Evolutionary conservation across 2,329 filamentous ascomycete genomes (phyloP).

Genomic region (Sphaerulina musiva): DNA sequence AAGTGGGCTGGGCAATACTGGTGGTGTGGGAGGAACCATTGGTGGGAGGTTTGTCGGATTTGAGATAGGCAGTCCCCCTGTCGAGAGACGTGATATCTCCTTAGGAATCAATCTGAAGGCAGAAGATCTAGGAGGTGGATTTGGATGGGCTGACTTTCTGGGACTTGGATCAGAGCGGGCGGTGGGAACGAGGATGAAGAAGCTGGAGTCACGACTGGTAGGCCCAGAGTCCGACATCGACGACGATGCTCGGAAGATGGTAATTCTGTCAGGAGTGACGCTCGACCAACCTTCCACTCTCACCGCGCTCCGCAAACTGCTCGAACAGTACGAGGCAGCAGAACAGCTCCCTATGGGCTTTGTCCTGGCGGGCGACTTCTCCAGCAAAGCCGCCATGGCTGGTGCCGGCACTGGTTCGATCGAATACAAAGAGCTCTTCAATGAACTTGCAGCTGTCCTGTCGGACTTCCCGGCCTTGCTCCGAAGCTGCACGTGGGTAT

Average conservation of each 20-base stretch:
- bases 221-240: conserved; percentile 25
- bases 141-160: conserved; percentile 96
- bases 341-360: conserved; percentile 63
- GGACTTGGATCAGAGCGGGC: conserved; percentile 86
- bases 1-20: conserved; percentile 55
- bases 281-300: conserved; percentile 78
- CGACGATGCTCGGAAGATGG: conserved; percentile 44
- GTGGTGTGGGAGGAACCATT: conserved; percentile 80
- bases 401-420: conserved; percentile 72
- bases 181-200: conserved; percentile 73
- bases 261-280: conserved; percentile 80
- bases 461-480: conserved; percentile 78
- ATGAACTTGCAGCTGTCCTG: conserved; percentile 73
- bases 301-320: conserved; percentile 71
- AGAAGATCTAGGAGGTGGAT: conserved; percentile 66
- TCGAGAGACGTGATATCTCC: conserved; percentile 73
- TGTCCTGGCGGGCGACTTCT: conserved; percentile 80
- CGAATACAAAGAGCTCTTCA: conserved; percentile 95
- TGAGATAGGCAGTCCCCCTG: conserved; percentile 84
- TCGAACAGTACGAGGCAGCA: conserved; percentile 65
- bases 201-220: conserved; percentile 64
- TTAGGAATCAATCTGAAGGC: conserved; percentile 53
- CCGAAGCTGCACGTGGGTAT: conserved; percentile 74
- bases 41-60: conserved; percentile 89
- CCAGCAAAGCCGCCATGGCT: conserved; percentile 51